Conservation (phyloP, 2,329 filamentous ascomycete species). For the Magnaporthiopsis incrustans region DNA sequence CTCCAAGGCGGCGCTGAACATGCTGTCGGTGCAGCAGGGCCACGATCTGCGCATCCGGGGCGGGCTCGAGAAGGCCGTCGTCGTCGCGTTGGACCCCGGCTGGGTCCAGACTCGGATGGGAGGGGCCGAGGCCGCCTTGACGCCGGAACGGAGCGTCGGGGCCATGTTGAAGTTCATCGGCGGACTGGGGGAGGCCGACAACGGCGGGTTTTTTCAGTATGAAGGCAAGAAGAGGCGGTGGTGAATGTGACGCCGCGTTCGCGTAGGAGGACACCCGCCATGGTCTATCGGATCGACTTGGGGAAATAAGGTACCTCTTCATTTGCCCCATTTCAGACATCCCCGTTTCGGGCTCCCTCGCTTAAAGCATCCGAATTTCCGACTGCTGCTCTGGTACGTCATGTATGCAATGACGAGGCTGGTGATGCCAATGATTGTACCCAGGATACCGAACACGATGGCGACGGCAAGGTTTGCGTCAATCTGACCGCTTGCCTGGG, state of each 20-base stretch:
- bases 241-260: constrained; percentile 13
- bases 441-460: not conserved
- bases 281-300: no score
- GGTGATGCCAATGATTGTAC: not conserved
- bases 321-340: not conserved
- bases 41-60: constrained; percentile 15
- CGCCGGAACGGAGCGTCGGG: constrained; percentile 19
- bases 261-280: no score
- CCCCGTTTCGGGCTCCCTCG: not conserved
- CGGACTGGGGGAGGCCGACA: constrained; percentile 49
- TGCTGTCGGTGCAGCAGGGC: constrained; percentile 25
- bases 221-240: constrained; percentile 17
- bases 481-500: no score
- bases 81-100: constrained; percentile 24
- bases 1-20: constrained; percentile 22
- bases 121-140: constrained; percentile 19
- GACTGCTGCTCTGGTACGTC: no score
- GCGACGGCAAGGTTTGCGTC: not conserved
- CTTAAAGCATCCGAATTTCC: no score
- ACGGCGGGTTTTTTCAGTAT: constrained; percentile 16
- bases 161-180: constrained; percentile 69
- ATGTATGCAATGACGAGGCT: not conserved
- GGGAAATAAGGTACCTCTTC: not conserved
- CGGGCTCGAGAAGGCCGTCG: constrained; percentile 18
- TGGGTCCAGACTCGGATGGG: constrained; percentile 28